Evolutionary conservation across 176 grass and related monocot species (phyloP).

Genomic region (Aegilops tauschii): DNA sequence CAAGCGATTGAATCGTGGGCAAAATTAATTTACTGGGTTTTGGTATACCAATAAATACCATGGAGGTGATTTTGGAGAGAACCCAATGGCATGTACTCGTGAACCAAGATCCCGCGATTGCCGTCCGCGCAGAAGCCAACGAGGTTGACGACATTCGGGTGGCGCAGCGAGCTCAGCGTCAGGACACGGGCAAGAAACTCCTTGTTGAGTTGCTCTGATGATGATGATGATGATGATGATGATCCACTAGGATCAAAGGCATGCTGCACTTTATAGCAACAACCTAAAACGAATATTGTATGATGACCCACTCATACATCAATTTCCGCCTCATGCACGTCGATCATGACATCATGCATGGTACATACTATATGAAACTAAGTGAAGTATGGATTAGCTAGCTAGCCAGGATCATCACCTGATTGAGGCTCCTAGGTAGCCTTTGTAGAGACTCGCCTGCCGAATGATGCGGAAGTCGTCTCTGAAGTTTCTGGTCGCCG

Average conservation of each 20-base stretch:
- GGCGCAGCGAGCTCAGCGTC: neutral
- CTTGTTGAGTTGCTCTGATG: neutral
- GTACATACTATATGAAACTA: too few species aligned
- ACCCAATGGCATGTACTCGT: neutral
- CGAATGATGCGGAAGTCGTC: neutral
- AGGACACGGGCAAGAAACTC: neutral
- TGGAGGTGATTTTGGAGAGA: neutral
- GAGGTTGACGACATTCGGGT: neutral
- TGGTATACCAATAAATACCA: neutral
- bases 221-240: neutral
- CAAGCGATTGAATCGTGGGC: neutral
- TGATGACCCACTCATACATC: neutral
- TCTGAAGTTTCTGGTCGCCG: neutral
- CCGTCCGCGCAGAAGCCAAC: neutral
- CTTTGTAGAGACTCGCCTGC: neutral
- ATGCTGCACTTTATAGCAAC: neutral
- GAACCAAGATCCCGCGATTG: neutral
- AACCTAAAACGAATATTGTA: neutral
- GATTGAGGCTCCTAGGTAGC: neutral
- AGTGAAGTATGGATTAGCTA: neutral
- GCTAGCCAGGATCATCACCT: neutral
- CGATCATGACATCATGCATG: neutral
- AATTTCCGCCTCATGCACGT: neutral
- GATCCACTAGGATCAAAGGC: neutral
- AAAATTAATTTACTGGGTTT: too few species aligned